These are phyloP conservation scores for Xylaria nigripes DNA, from an alignment of 495 filamentous ascomycete species.

Conservation along the genomic window DNA sequence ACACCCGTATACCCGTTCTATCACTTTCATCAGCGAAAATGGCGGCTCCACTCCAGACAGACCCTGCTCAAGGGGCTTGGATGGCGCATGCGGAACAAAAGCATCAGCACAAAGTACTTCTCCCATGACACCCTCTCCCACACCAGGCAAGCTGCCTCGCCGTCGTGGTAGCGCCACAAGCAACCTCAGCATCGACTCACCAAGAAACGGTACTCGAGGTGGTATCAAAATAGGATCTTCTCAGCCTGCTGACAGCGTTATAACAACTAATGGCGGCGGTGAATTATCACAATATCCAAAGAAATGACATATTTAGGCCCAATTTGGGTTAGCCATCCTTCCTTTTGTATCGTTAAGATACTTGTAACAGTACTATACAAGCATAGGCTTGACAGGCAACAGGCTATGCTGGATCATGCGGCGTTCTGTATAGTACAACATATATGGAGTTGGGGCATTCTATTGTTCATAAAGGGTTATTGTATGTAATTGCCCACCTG, in stretches of 20 bases:
- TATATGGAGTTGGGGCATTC: not conserved
- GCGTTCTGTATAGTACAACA: not conserved
- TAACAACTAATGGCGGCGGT: constrained; percentile 21
- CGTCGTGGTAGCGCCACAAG: constrained; percentile 18
- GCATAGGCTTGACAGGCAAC: not conserved
- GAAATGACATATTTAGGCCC: not conserved
- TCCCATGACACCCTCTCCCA: constrained; percentile 16
- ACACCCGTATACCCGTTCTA: constrained; percentile 10
- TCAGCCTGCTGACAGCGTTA: constrained; percentile 10
- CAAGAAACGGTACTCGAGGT: constrained; percentile 19
- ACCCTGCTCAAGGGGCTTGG: not conserved
- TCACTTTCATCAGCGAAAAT: constrained; percentile 15
- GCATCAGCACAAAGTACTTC: not conserved
- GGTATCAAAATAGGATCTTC: constrained; percentile 31
- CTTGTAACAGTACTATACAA: not conserved
- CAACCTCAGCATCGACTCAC: constrained; percentile 21
- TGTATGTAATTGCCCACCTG: no score
- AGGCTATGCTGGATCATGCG: not conserved
- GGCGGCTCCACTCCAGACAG: constrained; percentile 3
- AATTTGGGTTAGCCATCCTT: no score
- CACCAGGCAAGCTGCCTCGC: constrained; percentile 6
- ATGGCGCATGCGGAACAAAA: not conserved
- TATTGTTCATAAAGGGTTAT: no score
- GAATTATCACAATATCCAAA: constrained; percentile 6
- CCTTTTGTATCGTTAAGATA: no score